Conservation (phyloP, 1,139 yeast species). For the Debaryomycetaceae sp. region DNA sequence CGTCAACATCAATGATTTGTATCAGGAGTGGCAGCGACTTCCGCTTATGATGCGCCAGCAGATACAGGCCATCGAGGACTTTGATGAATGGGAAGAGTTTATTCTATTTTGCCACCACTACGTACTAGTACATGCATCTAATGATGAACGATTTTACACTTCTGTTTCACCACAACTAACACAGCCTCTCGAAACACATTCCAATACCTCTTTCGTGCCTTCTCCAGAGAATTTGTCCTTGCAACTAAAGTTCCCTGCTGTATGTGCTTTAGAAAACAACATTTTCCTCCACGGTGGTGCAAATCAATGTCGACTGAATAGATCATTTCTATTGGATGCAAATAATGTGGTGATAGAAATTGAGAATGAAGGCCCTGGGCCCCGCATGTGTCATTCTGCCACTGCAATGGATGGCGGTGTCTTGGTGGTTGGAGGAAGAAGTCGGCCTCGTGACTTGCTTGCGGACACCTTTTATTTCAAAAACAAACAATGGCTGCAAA, state of each 20-base stretch:
- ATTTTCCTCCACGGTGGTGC: constrained; percentile 46
- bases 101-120: constrained; percentile 71
- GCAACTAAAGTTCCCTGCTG: constrained; percentile 39
- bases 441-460: constrained; percentile 42
- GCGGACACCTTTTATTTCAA: constrained; percentile 17
- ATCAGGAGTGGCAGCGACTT: constrained; percentile 44
- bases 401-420: constrained; percentile 18
- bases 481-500: constrained; percentile 26
- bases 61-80: constrained; percentile 48
- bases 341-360: constrained; percentile 1
- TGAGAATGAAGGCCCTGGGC: constrained; percentile 12
- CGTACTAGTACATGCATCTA: constrained; percentile 55
- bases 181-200: background rate
- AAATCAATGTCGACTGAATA: constrained; percentile 28
- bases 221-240: constrained; percentile 2
- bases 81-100: constrained; percentile 83
- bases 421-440: constrained; percentile 60
- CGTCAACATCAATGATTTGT: constrained; percentile 46
- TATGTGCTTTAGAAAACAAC: constrained; percentile 12
- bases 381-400: constrained; percentile 55
- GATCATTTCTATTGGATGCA: constrained; percentile 8
- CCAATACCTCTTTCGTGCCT: background rate
- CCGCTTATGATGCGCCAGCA: constrained; percentile 27
- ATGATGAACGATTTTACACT: constrained; percentile 9
- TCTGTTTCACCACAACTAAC: background rate